Evolutionary conservation across 106 monocot genomes (phyloP).

Genomic region (Dendrobium chrysotoxum): DNA sequence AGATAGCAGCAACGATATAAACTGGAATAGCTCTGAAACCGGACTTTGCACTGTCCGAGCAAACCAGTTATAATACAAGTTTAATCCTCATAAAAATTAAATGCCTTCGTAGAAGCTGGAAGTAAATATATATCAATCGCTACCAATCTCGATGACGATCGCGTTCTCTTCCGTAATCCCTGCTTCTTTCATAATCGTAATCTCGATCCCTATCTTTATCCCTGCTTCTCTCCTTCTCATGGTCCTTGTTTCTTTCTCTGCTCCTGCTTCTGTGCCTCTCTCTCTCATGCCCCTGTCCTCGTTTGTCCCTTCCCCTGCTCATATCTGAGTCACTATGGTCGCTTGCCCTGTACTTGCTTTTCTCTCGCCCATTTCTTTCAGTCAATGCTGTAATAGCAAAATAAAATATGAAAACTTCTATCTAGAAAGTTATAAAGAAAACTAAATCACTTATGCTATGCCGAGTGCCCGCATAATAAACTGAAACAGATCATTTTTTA

Average conservation of each 20-base stretch:
- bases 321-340: slow-evolving; percentile 38
- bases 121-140: not conserved
- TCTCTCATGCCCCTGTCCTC: slow-evolving; percentile 37
- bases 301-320: slow-evolving; percentile 41
- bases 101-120: not conserved
- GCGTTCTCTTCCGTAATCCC: slow-evolving; percentile 63
- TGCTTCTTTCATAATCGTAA: slow-evolving; percentile 48
- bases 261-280: slow-evolving; percentile 79
- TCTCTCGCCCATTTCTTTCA: slow-evolving; percentile 51
- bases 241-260: slow-evolving; percentile 54
- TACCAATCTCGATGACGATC: slow-evolving; percentile 47
- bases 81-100: not conserved
- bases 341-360: slow-evolving; percentile 45
- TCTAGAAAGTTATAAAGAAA: not conserved
- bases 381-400: slow-evolving; percentile 13
- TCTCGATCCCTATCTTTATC: slow-evolving; percentile 20
- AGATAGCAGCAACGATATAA: too few species aligned
- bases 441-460: not conserved
- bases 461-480: not conserved
- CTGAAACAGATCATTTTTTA: not conserved
- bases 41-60: too few species aligned
- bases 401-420: not conserved
- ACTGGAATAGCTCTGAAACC: too few species aligned
- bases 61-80: not conserved
- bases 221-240: slow-evolving; percentile 31